Evolutionary conservation across 208 protist species (phyloP).

Genomic region (Leishmania guyanensis): DNA sequence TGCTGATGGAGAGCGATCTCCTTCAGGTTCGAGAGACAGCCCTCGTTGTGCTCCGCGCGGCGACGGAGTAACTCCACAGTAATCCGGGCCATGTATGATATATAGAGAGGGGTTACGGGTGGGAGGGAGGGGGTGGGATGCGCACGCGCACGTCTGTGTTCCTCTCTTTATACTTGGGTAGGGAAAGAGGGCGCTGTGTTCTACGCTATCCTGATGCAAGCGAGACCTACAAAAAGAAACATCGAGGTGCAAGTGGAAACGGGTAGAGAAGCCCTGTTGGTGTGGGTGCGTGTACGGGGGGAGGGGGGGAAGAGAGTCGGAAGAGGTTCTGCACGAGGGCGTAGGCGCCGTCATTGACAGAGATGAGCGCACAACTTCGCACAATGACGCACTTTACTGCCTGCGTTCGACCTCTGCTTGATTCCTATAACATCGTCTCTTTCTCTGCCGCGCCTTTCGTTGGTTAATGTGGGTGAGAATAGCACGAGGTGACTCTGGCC

Average conservation of each 20-base stretch:
- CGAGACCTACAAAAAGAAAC: neutral
- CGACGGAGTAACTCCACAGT: slow-evolving; percentile 93
- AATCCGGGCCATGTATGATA: slow-evolving; percentile 46
- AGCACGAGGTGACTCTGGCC: neutral
- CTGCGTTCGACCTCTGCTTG: neutral
- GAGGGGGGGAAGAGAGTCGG: neutral
- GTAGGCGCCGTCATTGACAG: neutral
- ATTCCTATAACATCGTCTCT: neutral
- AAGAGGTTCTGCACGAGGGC: neutral
- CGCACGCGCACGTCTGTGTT: neutral
- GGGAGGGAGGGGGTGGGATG: neutral
- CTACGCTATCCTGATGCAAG: neutral
- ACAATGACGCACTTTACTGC: neutral
- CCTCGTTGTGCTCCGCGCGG: slow-evolving; percentile 97
- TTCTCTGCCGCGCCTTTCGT: neutral
- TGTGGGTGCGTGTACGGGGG: neutral
- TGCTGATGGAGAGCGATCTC: slow-evolving; percentile 97
- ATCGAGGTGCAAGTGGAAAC: neutral
- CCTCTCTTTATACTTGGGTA: neutral
- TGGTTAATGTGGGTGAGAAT: neutral
- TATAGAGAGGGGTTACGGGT: neutral
- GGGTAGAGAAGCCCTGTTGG: neutral
- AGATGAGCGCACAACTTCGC: neutral
- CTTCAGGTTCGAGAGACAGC: slow-evolving; percentile 92
- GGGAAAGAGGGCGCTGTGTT: neutral